These are phyloP conservation scores for Bonia amplexicaulis DNA, from an alignment of 176 grass and related monocot species.

Conservation along the genomic window DNA sequence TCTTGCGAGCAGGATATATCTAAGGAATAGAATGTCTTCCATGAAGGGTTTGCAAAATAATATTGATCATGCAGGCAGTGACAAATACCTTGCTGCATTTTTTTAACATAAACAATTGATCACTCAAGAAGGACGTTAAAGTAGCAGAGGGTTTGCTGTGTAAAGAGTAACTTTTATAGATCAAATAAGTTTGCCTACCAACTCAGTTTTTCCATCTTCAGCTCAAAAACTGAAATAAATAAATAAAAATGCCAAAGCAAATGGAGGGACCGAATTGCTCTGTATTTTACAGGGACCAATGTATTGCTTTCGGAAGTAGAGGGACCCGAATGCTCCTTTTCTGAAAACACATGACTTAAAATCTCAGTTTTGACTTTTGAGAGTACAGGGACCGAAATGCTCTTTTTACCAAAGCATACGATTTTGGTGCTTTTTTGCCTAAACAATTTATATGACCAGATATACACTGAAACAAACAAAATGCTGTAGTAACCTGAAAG, in stretches of 20 bases:
- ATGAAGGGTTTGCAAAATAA: background rate
- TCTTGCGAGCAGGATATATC: background rate
- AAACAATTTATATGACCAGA: background rate
- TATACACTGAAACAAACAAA: constrained; percentile 4
- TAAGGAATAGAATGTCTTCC: background rate
- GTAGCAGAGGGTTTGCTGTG: background rate
- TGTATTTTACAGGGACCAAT: background rate
- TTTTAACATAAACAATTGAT: background rate
- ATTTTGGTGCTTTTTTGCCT: background rate
- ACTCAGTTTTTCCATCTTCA: background rate
- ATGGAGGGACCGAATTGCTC: background rate
- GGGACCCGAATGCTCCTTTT: background rate
- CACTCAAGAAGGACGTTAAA: background rate
- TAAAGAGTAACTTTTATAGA: background rate
- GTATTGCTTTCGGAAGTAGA: background rate
- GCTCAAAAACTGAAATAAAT: background rate
- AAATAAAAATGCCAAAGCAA: constrained; percentile 9
- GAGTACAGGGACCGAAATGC: background rate
- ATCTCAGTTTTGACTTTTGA: background rate
- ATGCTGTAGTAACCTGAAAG: background rate
- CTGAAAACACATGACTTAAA: background rate
- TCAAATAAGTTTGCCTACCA: background rate
- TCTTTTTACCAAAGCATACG: background rate
- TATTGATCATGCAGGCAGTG: background rate
- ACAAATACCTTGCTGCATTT: constrained; percentile 4